Base-by-base conservation (phyloP, 306 rosid genomes). In the Gastrolobium bilobum region DNA sequence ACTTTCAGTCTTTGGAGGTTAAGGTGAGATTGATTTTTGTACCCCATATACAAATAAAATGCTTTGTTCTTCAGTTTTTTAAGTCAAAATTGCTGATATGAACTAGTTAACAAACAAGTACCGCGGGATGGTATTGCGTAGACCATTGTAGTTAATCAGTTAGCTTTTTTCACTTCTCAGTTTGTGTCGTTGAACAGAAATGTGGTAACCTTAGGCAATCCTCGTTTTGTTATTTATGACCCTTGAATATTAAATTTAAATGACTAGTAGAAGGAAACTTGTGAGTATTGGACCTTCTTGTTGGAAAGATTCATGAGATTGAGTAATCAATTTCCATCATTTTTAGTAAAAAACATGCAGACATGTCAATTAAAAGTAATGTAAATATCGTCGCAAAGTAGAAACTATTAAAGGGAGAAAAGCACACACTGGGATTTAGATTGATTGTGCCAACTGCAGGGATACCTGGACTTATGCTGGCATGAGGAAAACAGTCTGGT, bases 1-100 rank as follows among this genome's bases (percentile, higher is more conserved):
- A 66, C 62, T 77, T 88, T 71, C 90, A 78, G 75, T 89, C 94
- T 68, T 88, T 90, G 84, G 87, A 83, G 80, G 88, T 87, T 48
- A 93, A 96, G 99, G 99, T 91, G 80, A 80, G 84, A 59, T 57
- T 59, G 47, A 60, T 59, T 85, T 68, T 10, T 38, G 73, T 29
- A 39, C 26, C 59, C 63, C 51, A 62, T 15, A 73, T 62, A 38
- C 70, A 71, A 65, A 31, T 40, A 13, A 48, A 43, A 40, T 56
- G 57, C 46, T 53, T 30, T 35, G 10, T 44, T 44, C 31, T 34
- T 56, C 29, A 38, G 1, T 56, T 54, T 5, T 34, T 80, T 11
- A 33, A 51, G 73, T 67, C 0, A 51, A 6, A 39, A 34, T 1
- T 57, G 10, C 31, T 50, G 39, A 20, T 29, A 20, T 0, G 26